These are phyloP conservation scores for Agrocybe praecox DNA, from an alignment of 768 basidiomycete genomes.

Conservation along the genomic window DNA sequence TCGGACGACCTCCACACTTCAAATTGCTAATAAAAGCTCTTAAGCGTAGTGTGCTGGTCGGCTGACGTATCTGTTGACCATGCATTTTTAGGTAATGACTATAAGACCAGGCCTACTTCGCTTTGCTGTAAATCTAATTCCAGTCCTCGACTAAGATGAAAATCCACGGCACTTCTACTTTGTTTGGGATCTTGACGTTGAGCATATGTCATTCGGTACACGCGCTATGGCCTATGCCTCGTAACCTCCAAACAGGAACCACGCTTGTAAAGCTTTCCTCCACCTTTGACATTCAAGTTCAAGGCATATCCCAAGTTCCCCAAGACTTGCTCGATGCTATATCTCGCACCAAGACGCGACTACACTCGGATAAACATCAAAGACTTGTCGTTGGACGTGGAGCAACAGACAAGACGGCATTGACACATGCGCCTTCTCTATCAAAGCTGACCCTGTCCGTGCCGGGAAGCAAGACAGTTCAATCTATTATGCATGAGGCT, in stretches of 20 bases:
- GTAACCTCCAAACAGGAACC: slow-evolving; percentile 43
- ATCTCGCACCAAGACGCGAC: slow-evolving; percentile 41
- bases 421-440: slow-evolving; percentile 44
- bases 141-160: slow-evolving; percentile 6
- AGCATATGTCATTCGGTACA: slow-evolving; percentile 15
- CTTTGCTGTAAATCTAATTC: not conserved
- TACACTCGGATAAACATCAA: slow-evolving; percentile 58
- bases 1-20: slow-evolving; percentile 1
- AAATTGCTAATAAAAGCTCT: slow-evolving; percentile 12
- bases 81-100: not conserved
- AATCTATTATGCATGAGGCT: slow-evolving; percentile 55
- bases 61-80: slow-evolving; percentile 10
- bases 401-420: slow-evolving; percentile 39
- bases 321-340: slow-evolving; percentile 63
- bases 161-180: not conserved
- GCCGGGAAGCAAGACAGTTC: slow-evolving; percentile 22
- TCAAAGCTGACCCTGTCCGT: slow-evolving; percentile 47
- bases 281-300: slow-evolving; percentile 51
- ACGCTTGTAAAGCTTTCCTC: slow-evolving; percentile 48
- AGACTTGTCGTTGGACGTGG: slow-evolving; percentile 64
- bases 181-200: slow-evolving; percentile 9
- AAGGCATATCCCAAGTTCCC: slow-evolving; percentile 39
- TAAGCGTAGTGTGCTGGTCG: slow-evolving; percentile 8
- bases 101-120: slow-evolving; percentile 12
- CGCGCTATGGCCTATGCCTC: slow-evolving; percentile 53